Evolutionary conservation across 1,284 basidiomycete species (phyloP).

Genomic region (Rhodotorula sp.): DNA sequence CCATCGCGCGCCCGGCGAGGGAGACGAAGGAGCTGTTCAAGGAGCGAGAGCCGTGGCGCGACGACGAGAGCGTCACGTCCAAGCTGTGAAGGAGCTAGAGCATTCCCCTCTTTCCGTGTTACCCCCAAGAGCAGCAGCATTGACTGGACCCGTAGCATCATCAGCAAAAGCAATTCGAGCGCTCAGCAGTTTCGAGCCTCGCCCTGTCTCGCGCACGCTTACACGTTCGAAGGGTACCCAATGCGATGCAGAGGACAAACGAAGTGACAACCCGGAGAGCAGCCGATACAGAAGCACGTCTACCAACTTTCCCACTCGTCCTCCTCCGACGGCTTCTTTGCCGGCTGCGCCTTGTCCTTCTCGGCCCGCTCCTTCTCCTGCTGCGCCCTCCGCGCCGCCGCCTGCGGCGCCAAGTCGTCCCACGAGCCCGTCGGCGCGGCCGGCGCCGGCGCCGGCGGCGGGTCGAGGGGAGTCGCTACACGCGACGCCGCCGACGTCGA

Average conservation of each 20-base stretch:
- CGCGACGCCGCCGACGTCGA: background rate
- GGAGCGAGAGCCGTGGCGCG: constrained; percentile 47
- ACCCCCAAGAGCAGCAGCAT: no score
- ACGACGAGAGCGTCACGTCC: constrained; percentile 42
- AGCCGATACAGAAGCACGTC: no score
- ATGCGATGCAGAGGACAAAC: background rate
- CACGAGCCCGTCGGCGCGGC: background rate
- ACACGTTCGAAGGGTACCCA: no score
- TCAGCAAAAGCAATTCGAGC: background rate
- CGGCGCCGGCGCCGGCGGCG: background rate
- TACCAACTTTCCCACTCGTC: constrained; percentile 27
- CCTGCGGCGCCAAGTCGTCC: constrained; percentile 19
- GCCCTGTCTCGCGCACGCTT: background rate
- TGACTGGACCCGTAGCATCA: background rate
- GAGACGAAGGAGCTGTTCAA: constrained; percentile 78
- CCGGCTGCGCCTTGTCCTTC: background rate
- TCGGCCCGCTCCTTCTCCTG: background rate
- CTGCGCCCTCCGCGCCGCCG: constrained; percentile 14
- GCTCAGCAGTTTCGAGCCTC: background rate
- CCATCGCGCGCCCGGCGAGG: constrained; percentile 77
- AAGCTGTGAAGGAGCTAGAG: constrained; percentile 23
- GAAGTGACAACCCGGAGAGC: no score
- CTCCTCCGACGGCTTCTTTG: constrained; percentile 9
- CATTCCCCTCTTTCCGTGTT: background rate
- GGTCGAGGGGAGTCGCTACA: background rate